Conservation (phyloP, 768 basidiomycete species). For the Coprinopsis sp. region DNA sequence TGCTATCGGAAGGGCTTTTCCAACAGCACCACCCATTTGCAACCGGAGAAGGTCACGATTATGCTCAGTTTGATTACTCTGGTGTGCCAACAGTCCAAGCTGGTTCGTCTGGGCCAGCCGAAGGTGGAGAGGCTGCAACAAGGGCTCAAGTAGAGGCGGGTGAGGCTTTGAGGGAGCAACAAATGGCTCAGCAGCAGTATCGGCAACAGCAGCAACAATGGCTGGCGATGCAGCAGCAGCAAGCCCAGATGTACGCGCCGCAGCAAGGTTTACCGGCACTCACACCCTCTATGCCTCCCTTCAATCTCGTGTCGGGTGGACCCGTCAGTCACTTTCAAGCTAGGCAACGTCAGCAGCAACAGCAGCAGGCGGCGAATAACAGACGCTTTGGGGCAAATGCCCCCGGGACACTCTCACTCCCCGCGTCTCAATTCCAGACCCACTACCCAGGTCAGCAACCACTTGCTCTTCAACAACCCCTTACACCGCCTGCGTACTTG, state of each 20-base stretch:
- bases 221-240: conserved; percentile 10
- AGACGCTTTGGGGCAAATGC: conserved; percentile 2
- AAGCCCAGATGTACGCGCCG: conserved; percentile 34
- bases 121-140: background rate
- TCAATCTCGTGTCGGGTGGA: conserved; percentile 56
- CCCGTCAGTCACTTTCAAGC: background rate
- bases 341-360: background rate
- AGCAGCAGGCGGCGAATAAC: background rate
- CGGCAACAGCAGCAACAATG: conserved; percentile 12
- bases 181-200: conserved; percentile 8
- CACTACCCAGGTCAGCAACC: conserved; percentile 3
- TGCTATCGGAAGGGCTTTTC: conserved; percentile 4
- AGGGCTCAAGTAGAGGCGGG: background rate
- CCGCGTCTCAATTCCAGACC: conserved; percentile 10
- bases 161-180: background rate
- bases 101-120: background rate
- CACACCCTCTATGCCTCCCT: conserved; percentile 97
- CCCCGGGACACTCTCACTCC: conserved; percentile 7
- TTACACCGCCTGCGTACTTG: conserved; percentile 13
- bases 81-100: conserved; percentile 9
- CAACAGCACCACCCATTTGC: conserved; percentile 8
- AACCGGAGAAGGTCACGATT: background rate
- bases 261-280: conserved; percentile 86
- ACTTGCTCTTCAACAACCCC: conserved; percentile 9
- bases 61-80: conserved; percentile 4